phyloP scores from a whole-genome alignment of 805 yeast genomes.

The Ogataea polymorpha region DNA sequence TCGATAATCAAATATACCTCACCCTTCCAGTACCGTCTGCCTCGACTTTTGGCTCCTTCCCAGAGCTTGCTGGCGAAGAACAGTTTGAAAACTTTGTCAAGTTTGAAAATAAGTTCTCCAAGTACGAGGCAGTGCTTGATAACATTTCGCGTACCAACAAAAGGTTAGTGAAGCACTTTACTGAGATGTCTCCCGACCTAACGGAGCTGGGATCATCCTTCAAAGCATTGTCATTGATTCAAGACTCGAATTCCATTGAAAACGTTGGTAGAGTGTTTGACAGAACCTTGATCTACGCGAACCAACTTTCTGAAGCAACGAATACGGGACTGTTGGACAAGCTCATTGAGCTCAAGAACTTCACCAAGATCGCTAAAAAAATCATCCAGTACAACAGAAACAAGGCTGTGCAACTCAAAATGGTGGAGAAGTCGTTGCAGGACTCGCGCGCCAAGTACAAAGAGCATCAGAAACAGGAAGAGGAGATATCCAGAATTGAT shows the following conservation, averaged over 20 bases:
- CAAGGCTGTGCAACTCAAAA: constrained; percentile 32
- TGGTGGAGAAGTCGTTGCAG: constrained; percentile 28
- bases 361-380: constrained; percentile 30
- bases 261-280: constrained; percentile 86
- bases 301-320: constrained; percentile 33
- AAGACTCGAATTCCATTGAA: constrained; percentile 50
- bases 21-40: constrained; percentile 57
- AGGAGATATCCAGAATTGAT: constrained; percentile 32
- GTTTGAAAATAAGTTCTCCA: constrained; percentile 32
- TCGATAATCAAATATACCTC: constrained; percentile 51
- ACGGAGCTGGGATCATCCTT: constrained; percentile 51
- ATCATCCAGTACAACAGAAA: constrained; percentile 34
- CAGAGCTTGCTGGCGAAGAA: constrained; percentile 27
- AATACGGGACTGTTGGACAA: constrained; percentile 33
- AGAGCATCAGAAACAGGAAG: constrained; percentile 30
- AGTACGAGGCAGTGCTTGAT: constrained; percentile 33
- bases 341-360: constrained; percentile 33
- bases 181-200: constrained; percentile 46
- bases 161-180: constrained; percentile 41
- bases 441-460: constrained; percentile 25
- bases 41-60: constrained; percentile 24
- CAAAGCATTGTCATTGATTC: constrained; percentile 52
- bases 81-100: constrained; percentile 28
- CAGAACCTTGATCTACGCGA: constrained; percentile 54
- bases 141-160: constrained; percentile 40